Base-by-base conservation (phyloP, 441 rosid species). In the Pelargonium citronellum region DNA sequence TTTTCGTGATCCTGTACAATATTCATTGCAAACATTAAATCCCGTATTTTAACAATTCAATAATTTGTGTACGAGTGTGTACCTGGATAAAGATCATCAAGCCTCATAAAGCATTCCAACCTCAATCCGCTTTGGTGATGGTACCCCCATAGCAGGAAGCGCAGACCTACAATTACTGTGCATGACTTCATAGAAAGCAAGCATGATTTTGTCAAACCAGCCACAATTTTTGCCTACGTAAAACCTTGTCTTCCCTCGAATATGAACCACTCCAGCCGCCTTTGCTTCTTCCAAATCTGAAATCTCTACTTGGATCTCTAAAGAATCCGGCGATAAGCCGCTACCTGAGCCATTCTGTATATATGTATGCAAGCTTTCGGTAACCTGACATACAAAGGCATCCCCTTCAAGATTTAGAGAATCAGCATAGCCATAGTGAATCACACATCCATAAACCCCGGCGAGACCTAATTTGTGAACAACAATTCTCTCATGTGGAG, bases 101-200 rank as follows among this genome's bases (percentile, higher is more conserved):
- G 86, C 88, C 66, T 84, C 89, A 6, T 87, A 86, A 0, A 84
- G 76, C 89, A 86, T 86, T 43, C 88, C 94, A 1, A 88, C 87
- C 71, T 88, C 91, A 30, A 84, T 83, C 1, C 83, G 77, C 47
- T 86, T 84, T 2, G 72, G 69, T n/a, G 77, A 75, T 0, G 87
- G 86, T 71, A 84, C 79, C 30, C 87, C 88, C 11, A 86, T 73
- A 22, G 85, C 77, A 41, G 91, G 93, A 67, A 88, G 76, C 5
- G 89, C 85, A 6, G 93, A 79, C 75, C 93, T 82, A 17, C 88
- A 86, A 60, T 88, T 88, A 63, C 75, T 74, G 62, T 86, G 89
- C 85, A 88, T 24, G 24, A 82, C 79, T 75, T 85, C 89, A 70
- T 86, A 88, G 72, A 86, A 88, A 2, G 80, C 83, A 41, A 87